These are phyloP conservation scores for Avena sativa DNA, from an alignment of 176 grass and related monocot species.

Conservation along the genomic window DNA sequence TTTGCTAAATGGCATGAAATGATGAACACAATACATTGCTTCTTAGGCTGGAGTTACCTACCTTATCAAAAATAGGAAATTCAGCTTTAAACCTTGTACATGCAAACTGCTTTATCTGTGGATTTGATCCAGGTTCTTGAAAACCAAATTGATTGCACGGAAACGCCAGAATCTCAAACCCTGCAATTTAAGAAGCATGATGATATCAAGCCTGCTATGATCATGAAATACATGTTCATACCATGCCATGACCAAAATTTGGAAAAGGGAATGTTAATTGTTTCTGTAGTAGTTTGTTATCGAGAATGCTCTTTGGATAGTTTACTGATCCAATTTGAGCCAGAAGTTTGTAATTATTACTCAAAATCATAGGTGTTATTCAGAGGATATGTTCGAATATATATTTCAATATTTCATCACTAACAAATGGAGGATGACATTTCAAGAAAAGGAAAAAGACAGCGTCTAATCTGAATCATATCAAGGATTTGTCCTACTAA, in stretches of 20 bases:
- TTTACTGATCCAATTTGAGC: conserved; percentile 11
- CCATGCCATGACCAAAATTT: neutral
- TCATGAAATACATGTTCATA: neutral
- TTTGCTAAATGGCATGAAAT: neutral
- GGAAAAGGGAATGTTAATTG: neutral
- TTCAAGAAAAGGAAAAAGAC: neutral
- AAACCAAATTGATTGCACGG: conserved; percentile 99
- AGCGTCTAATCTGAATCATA: neutral
- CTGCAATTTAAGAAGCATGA: conserved; percentile 45
- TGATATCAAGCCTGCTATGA: conserved; percentile 11
- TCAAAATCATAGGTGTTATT: conserved; percentile 11
- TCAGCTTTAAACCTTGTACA: conserved; percentile 99
- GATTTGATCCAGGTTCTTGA: conserved; percentile 95
- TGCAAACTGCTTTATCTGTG: conserved; percentile 97
- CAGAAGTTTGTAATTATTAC: neutral
- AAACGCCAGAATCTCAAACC: conserved; percentile 97
- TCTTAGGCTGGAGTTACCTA: conserved; percentile 34
- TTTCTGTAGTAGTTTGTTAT: neutral
- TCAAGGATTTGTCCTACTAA: neutral
- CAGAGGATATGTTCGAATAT: neutral
- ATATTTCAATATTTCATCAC: neutral
- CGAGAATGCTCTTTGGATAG: neutral
- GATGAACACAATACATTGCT: neutral
- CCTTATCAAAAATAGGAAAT: conserved; percentile 99
- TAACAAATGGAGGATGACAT: neutral